These are phyloP conservation scores for Populus ilicifolia DNA, from an alignment of 345 rosid genomes.

Conservation along the genomic window DNA sequence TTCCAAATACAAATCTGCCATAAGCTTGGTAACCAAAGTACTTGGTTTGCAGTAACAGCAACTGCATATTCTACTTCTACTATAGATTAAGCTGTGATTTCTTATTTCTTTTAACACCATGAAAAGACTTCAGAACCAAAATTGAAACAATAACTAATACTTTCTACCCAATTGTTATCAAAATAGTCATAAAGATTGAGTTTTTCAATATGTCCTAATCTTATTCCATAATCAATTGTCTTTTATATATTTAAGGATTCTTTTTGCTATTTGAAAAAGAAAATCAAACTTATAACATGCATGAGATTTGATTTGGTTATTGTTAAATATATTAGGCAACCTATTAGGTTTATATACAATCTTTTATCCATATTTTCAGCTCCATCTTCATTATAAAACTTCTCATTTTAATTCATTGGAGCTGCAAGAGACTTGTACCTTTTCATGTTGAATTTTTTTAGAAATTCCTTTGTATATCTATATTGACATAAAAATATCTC, in stretches of 20 bases:
- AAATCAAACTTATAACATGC: not conserved
- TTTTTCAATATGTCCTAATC: not conserved
- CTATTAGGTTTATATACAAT: not conserved
- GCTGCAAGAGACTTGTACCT: not conserved
- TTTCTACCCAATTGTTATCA: not conserved
- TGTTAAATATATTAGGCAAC: not conserved
- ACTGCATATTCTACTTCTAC: too few species aligned
- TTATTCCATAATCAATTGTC: not conserved
- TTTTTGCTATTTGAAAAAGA: not conserved
- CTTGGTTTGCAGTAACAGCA: not conserved
- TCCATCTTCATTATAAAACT: not conserved
- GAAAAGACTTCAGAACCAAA: not conserved
- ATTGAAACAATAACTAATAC: not conserved
- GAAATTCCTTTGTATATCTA: too few species aligned
- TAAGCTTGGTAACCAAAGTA: not conserved
- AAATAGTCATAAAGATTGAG: not conserved
- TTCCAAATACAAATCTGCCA: not conserved
- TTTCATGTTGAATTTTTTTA: not conserved
- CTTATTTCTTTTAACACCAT: not conserved
- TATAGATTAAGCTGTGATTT: not conserved
- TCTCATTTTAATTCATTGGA: not conserved
- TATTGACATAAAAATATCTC: too few species aligned
- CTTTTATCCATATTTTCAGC: not conserved
- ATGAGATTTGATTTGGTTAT: not conserved
- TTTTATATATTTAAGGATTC: not conserved